Conservation (phyloP, 805 yeast genomes). For the Metschnikowia proteae region DNA sequence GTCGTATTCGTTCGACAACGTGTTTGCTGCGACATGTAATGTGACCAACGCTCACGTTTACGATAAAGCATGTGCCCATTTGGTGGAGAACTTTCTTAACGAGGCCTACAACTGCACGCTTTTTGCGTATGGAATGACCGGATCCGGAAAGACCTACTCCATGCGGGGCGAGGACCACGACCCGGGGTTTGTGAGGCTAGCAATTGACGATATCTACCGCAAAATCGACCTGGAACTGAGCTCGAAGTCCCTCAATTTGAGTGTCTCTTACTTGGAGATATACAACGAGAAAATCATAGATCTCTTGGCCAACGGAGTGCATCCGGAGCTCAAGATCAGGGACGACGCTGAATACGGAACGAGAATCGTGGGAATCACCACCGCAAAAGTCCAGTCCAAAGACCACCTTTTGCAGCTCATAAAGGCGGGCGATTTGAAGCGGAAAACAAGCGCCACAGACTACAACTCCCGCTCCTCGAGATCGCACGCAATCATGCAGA, state of each 20-base stretch:
- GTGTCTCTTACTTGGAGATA: slow-evolving; percentile 76
- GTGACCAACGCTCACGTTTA: slow-evolving; percentile 60
- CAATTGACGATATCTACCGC: slow-evolving; percentile 58
- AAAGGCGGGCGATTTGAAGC: slow-evolving; percentile 62
- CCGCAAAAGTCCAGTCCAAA: slow-evolving; percentile 52
- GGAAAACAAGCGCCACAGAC: slow-evolving; percentile 87
- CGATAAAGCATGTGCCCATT: slow-evolving; percentile 46
- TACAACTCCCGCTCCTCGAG: slow-evolving; percentile 84
- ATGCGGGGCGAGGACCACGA: slow-evolving; percentile 69
- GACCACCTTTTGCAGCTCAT: slow-evolving; percentile 60
- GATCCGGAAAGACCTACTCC: slow-evolving; percentile 85
- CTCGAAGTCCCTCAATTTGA: slow-evolving; percentile 42
- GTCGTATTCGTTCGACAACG: slow-evolving; percentile 69
- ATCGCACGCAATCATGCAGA: slow-evolving; percentile 84
- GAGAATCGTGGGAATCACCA: slow-evolving; percentile 68
- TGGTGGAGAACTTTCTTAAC: slow-evolving; percentile 49
- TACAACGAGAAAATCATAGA: slow-evolving; percentile 87
- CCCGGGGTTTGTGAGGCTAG: slow-evolving; percentile 69
- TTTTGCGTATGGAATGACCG: slow-evolving; percentile 94
- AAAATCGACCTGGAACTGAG: slow-evolving; percentile 30
- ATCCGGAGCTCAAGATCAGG: slow-evolving; percentile 63
- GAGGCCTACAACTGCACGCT: slow-evolving; percentile 85
- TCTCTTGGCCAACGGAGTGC: slow-evolving; percentile 25
- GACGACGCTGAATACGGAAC: slow-evolving; percentile 75
- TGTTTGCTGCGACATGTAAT: slow-evolving; percentile 51